Conservation (phyloP, 371 early-diverging fungal species). For the Rhizopus delemar region DNA sequence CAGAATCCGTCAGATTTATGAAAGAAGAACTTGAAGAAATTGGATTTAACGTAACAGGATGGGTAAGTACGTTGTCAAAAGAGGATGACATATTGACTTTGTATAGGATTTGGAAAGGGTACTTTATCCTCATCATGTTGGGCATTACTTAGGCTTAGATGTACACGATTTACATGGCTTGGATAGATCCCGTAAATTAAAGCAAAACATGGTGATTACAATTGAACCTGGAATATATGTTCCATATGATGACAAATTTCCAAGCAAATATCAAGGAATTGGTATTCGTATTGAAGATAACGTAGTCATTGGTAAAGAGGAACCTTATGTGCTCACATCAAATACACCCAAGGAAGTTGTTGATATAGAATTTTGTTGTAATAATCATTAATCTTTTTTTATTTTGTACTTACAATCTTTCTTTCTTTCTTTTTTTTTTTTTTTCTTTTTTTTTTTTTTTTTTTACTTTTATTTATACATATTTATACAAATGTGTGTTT, state of each 20-base stretch:
- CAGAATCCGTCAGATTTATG: slow-evolving; percentile 64
- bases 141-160: slow-evolving; percentile 94
- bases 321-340: slow-evolving; percentile 71
- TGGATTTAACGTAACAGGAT: slow-evolving; percentile 59
- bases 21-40: slow-evolving; percentile 66
- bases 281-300: slow-evolving; percentile 97
- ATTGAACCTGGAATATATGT: slow-evolving; percentile 96
- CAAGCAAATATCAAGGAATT: slow-evolving; percentile 83
- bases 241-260: slow-evolving; percentile 75
- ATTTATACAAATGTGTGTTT: not conserved
- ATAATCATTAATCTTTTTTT: slow-evolving; percentile 18
- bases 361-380: slow-evolving; percentile 82
- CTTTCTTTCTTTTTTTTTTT: slow-evolving; percentile 4
- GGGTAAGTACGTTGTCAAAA: slow-evolving; percentile 36
- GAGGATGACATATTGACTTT: not conserved
- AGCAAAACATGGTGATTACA: slow-evolving; percentile 88
- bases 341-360: slow-evolving; percentile 85
- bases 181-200: slow-evolving; percentile 68
- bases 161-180: slow-evolving; percentile 88
- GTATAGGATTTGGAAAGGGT: slow-evolving; percentile 63
- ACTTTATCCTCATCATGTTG: slow-evolving; percentile 93
- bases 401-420: not conserved
- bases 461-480: not conserved
- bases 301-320: slow-evolving; percentile 74
- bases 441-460: not conserved